Base-by-base conservation (phyloP, 306 rosid species). In the Castanea crenata region DNA sequence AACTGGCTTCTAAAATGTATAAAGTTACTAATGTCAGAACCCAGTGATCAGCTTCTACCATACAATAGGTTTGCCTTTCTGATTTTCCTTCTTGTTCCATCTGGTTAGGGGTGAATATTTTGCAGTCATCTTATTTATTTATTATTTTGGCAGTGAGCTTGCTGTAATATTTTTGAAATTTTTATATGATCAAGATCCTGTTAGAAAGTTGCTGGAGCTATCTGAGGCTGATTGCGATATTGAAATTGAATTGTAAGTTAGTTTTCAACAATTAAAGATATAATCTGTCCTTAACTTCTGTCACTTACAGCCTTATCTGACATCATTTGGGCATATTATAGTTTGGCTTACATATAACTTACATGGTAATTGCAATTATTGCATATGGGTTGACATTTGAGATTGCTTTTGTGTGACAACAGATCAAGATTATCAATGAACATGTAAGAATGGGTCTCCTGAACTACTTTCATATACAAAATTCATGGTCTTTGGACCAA, bases 1-100 rank as follows among this genome's bases (percentile, higher is more conserved):
- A 92, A 94, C 85, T 94, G 99, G 99, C 99, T 94, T 76, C 77
- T 92, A 73, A 91, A 89, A 87, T 92, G 95, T 86, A 92, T 92
- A 84, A 92, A 89, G 83, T 75, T 94, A 59, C 97, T 94, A 55
- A 89, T 88, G 92, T 89, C 97, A 46, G 99, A 92, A 84, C 99
- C 97, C 41, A 92, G 99, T 31, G 97, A 94, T 88, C 99, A 92
- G 85, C 97, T 91, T 88, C 90, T 83, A 74, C 92, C 92, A 41
- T 90, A 89, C 84, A 92, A 85, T 85, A 94, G 99, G 99, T 92
- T 74, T 54, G 77, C 72, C 72, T 83, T 72, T 69, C 73, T 44
- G 49, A 57, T 84, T 29, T 69, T 52, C 25, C 76, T 63, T 76
- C 21, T 19, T 82, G 73, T 81, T 79, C 72, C 70, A 31, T 61